Conservation (phyloP, 805 yeast genomes). For the Pichia deserticola region DNA sequence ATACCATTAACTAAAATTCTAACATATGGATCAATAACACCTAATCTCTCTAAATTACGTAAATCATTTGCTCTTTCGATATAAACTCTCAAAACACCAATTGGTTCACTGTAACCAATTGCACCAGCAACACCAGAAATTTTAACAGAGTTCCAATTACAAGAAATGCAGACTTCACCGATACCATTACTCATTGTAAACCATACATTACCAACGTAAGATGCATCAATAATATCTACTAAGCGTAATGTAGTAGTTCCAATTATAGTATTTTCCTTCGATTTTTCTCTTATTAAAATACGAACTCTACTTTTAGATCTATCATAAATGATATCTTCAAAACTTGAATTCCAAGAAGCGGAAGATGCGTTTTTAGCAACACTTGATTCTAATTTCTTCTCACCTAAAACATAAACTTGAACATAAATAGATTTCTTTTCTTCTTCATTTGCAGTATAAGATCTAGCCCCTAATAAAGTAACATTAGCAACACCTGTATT, state of each 20-base stretch:
- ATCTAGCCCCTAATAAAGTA: slow-evolving; percentile 58
- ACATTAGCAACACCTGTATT: slow-evolving; percentile 86
- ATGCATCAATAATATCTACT: slow-evolving; percentile 65
- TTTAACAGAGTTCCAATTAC: slow-evolving; percentile 83
- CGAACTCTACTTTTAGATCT: slow-evolving; percentile 65
- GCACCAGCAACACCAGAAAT: slow-evolving; percentile 59
- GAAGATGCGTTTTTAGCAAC: slow-evolving; percentile 51
- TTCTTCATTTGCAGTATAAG: slow-evolving; percentile 31
- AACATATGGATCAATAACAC: slow-evolving; percentile 88
- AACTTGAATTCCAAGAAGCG: slow-evolving; percentile 58
- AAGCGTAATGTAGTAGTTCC: slow-evolving; percentile 54
- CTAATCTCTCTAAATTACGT: slow-evolving; percentile 79
- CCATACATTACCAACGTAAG: slow-evolving; percentile 74
- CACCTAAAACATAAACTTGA: slow-evolving; percentile 62
- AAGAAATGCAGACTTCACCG: slow-evolving; percentile 65
- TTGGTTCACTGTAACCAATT: slow-evolving; percentile 86
- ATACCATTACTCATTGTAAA: slow-evolving; percentile 58
- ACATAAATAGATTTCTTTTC: slow-evolving; percentile 57
- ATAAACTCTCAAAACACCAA: slow-evolving; percentile 79
- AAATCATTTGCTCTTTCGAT: slow-evolving; percentile 66
- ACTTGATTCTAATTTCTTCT: slow-evolving; percentile 49
- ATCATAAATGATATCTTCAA: slow-evolving; percentile 58
- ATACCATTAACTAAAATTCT: slow-evolving; percentile 73
- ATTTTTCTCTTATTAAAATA: slow-evolving; percentile 57
- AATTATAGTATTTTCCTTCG: slow-evolving; percentile 46